Evolutionary conservation across 2,329 filamentous ascomycete species (phyloP), one percentile per base, ranked within the genome.

Genomic region (Graphiopsis chlorocephala): DNA sequence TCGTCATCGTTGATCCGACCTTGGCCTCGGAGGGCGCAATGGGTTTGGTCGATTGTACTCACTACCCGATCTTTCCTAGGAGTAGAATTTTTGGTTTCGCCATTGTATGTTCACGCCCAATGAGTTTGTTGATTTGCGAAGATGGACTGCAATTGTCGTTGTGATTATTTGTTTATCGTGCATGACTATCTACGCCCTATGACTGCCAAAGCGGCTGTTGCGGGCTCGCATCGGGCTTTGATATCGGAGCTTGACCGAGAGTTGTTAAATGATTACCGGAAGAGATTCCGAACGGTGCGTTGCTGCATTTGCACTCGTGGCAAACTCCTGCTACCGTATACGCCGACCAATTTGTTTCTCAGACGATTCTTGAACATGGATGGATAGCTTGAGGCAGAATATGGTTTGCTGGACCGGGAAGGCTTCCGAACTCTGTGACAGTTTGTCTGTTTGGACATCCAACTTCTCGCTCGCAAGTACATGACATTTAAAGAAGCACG

Each of bases 41-140:
- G 64, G 61, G 50, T 62, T 55, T 20, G 45, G 29, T 26, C 31
- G 26, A 26, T 33, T 26, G 11, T 35, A 58, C 64, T 55, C 61
- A 90, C 88, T 88, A 85, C 64, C 85, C 82, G 67, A 91, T 86
- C 42, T 80, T 72, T 56, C 89, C 88, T 17, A 91, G 78, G 48
- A 88, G 81, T 8, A 91, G 81, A 57, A 88, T 83, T 72, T 86
- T 88, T 45, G 84, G 83, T 70, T 82, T 86, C 26, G 65, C 68
- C 76, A 79, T 79, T 20, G 73, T 61, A 65, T 65, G 38, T 48
- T 2, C 38, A 33, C 23, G 11, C 3, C 2, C 11, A 23, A 31
- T 15, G 29, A 35, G 10, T 20, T 33, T 20, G 3, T 8, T 33
- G 10, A n/a, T 20, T 7, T 12, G 6, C n/a, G 4, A 20, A 2